Evolutionary conservation across 2,329 filamentous ascomycete genomes (phyloP), one percentile per base, ranked within the genome.

Genomic region (Microdochium trichocladiopsis): DNA sequence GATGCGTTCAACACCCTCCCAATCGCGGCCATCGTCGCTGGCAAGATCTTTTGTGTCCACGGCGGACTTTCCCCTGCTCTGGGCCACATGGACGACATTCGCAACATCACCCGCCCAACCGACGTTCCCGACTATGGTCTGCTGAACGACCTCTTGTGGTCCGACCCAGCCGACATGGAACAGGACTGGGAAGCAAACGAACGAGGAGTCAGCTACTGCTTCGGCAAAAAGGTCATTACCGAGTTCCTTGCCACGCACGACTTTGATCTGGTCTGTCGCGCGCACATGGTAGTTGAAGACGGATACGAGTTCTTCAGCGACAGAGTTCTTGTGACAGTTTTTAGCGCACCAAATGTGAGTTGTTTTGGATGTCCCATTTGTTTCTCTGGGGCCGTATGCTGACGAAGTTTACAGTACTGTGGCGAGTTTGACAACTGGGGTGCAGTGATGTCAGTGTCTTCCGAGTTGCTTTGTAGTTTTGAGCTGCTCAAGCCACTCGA

Each of bases 351-450:
- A 24, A 99, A 99, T 65, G 91, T 95, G 76, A 80, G 90, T 80
- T n/a, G 25, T 11, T 14, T 3, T 28, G 25, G 6, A 4, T n/a
- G 18, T 14, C 21, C 6, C 1, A n/a, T 54, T 4, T 22, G 25
- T 14, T 22, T 25, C 45, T 24, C 24, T 47, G 10, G 50, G 24
- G 12, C 23, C 37, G 25, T 51, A 63, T 58, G 66, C 68, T 58
- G 60, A 61, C 53, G 23, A 47, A 53, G 22, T 22, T 41, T 33
- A 36, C 58, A 95, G 89, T 97, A 99, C 66, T 99, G 94, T 63
- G 94, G 94, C 59, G 94, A 99, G 69, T 99, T 99, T 60, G 94
- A 99, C 67, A 99, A 99, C 58, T 97, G 94, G 90, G 94, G 94
- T 21, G 94, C 94, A 14, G 92, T 97, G 59, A 99, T 99, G 94